Base-by-base conservation (phyloP, 768 basidiomycete genomes). In the Paxillus rubicundulus region DNA sequence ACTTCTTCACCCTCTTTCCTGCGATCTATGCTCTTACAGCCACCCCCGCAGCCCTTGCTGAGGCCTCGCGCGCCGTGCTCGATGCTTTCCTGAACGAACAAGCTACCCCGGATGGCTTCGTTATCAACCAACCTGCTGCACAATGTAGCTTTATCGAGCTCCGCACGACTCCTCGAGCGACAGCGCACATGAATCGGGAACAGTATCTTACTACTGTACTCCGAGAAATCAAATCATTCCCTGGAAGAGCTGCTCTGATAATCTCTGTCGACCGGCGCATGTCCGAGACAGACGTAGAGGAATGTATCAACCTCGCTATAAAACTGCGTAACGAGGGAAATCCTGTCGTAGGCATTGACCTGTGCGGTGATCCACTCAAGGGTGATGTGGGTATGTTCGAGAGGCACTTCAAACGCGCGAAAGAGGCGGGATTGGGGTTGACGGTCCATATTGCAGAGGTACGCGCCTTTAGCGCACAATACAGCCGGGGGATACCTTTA, bases 371-470 rank as follows among this genome's bases (percentile, higher is more conserved):
- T 67, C 90, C 90, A 1, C 63, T 58, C 49, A 74, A 76, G 48
- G 86, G 89, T 0, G 74, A 84, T 57, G 77, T 87, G 63, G 63
- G 69, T 4, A 58, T 61, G 2, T 84, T 87, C 54, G 72, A 66
- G 16, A 70, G 70, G 20, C 73, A 80, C 53, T 81, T 92, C 60
- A 67, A 65, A 10, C 68, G 72, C 42, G 88, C 80, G 1, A 82
- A 78, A 50, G 72, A 64, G 34, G 82, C 78, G 1, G 88, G 87
- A 1, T 66, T 93, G 8, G 78, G 83, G 2, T 59, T 91, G n/a
- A 93, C 91, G 0, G 65, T 92, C 34, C 91, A 93, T 66, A 85
- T 92, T 47, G 89, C 91, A 2, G 91, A 94, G 78, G 88, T 86
- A 53, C n/a, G 68, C 61, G 4, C 37, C 10, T 38, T n/a, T 30